Percentiles rank a stretch among this genome's conserved stretches.
These are phyloP conservation scores for Acmispon strigosus DNA, from an alignment of 306 rosid species.

Conservation along the genomic window DNA sequence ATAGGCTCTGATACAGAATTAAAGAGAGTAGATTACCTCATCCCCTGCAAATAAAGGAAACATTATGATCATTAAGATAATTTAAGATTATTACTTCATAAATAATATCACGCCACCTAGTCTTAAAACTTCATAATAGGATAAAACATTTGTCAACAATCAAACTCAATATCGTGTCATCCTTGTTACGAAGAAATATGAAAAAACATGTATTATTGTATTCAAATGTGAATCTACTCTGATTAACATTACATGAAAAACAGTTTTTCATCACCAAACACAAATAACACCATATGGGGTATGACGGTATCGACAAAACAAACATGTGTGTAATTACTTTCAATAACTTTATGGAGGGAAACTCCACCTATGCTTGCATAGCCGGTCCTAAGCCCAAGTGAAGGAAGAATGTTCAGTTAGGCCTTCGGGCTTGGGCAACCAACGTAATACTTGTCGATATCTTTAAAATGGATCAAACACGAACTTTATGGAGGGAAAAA, in stretches of 20 bases:
- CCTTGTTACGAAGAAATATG: background rate
- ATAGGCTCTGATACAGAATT: constrained; percentile 10
- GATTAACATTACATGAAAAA: background rate
- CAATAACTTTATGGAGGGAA: background rate
- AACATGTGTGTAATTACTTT: too few relatives aligned
- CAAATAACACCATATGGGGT: background rate
- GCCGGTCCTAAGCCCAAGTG: too few relatives aligned
- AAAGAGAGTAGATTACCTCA: constrained; percentile 58
- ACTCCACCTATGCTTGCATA: background rate
- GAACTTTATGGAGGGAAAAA: too few relatives aligned
- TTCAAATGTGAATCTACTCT: background rate
- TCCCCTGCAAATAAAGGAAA: constrained; percentile 71
- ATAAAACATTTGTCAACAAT: background rate
- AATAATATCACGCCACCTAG: background rate
- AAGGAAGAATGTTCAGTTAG: background rate
- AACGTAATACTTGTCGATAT: too few relatives aligned
- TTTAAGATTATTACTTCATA: background rate
- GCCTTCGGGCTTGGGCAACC: too few relatives aligned
- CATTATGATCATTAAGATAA: constrained; percentile 18
- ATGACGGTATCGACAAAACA: background rate
- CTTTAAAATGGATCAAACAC: too few relatives aligned
- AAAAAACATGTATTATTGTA: background rate
- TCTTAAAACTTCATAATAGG: background rate
- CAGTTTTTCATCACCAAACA: background rate
- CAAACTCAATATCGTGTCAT: background rate